These are phyloP conservation scores for Talaromyces sp. DNA, from an alignment of 2,329 filamentous ascomycete genomes.

Conservation along the genomic window DNA sequence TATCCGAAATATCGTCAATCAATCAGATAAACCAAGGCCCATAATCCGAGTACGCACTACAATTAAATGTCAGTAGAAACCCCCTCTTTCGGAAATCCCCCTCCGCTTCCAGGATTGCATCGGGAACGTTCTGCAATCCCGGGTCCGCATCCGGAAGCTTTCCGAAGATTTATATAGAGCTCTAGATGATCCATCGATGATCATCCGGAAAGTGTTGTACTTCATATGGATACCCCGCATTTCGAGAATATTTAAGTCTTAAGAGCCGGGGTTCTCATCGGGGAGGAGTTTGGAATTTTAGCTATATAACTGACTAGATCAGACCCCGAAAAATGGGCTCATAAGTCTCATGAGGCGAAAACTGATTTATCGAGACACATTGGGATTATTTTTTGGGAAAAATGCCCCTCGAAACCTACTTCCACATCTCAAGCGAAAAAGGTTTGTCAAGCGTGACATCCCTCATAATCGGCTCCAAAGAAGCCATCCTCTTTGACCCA, in stretches of 20 bases:
- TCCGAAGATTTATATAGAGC: neutral
- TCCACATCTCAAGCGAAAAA: conserved; percentile 1
- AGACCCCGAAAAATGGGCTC: neutral
- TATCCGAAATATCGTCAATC: neutral
- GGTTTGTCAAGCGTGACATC: conserved; percentile 11
- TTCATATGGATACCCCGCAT: neutral
- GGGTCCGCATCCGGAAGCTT: neutral
- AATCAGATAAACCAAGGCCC: neutral
- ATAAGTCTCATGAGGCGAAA: neutral
- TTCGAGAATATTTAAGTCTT: neutral
- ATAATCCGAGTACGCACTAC: neutral
- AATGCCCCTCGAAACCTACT: conserved; percentile 3
- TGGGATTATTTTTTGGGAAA: neutral
- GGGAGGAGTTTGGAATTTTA: neutral
- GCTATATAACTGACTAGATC: neutral
- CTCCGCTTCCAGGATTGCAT: neutral
- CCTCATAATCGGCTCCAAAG: conserved; percentile 27
- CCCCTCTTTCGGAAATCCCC: neutral
- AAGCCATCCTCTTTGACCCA: conserved; percentile 31
- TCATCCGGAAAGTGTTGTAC: neutral
- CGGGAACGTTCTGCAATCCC: neutral
- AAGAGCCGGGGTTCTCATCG: neutral
- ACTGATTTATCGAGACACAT: neutral
- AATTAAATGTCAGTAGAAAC: neutral
- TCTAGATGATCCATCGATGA: neutral